phyloP scores from a whole-genome alignment of 495 filamentous ascomycete genomes.

The Peziza echinospora region DNA sequence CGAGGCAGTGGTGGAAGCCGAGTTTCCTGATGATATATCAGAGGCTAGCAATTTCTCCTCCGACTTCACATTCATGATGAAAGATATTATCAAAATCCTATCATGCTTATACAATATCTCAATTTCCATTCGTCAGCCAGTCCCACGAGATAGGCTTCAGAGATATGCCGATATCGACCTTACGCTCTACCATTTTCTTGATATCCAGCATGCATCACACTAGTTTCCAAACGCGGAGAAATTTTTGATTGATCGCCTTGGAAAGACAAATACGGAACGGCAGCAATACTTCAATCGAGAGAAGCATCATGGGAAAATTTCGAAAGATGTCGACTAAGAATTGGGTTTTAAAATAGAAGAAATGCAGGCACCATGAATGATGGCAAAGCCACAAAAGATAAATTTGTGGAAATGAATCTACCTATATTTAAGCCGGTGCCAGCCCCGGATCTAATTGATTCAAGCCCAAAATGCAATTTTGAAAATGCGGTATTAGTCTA shows the following conservation, averaged over 20 bases:
- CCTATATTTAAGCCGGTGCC: no score
- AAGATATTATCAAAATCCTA: neutral
- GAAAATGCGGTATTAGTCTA: no score
- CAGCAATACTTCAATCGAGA: constrained; percentile 11
- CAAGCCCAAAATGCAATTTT: no score
- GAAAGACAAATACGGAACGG: constrained; percentile 20
- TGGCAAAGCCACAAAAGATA: no score
- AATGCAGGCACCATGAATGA: no score
- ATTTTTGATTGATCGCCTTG: constrained; percentile 18
- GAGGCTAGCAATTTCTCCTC: neutral
- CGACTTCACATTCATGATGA: neutral
- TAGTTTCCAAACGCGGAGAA: constrained; percentile 14
- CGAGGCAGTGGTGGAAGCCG: no score
- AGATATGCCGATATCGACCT: constrained; percentile 18
- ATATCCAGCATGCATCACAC: constrained; percentile 17
- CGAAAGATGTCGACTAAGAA: no score
- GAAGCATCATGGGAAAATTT: no score
- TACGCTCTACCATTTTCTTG: constrained; percentile 19
- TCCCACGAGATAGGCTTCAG: constrained; percentile 15
- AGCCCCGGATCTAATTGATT: no score
- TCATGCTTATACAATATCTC: neutral
- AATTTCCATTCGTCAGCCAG: constrained; percentile 10
- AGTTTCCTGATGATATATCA: neutral
- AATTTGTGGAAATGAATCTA: no score
- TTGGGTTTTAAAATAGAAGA: no score